These are phyloP conservation scores for Xylariaceae sp. DNA, from an alignment of 2,329 filamentous ascomycete species.

Conservation along the genomic window DNA sequence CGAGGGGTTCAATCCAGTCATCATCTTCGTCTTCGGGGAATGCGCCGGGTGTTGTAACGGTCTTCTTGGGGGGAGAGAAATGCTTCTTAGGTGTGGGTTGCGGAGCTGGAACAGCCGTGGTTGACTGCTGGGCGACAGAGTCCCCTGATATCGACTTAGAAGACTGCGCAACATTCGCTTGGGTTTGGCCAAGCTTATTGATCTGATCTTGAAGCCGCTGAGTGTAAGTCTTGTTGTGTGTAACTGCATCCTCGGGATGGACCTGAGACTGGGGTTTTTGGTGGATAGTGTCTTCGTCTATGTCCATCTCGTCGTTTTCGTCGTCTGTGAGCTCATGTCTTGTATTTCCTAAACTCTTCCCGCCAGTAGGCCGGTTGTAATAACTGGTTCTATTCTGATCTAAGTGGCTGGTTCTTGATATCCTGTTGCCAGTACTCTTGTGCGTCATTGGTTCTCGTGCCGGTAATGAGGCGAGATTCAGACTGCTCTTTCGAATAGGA, in stretches of 20 bases:
- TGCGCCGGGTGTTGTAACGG: constrained; percentile 48
- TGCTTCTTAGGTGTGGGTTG: constrained; percentile 33
- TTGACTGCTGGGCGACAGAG: constrained; percentile 26
- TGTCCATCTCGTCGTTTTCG: constrained; percentile 40
- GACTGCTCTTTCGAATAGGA: constrained; percentile 83
- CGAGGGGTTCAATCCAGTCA: constrained; percentile 59
- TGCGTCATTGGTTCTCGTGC: constrained; percentile 86
- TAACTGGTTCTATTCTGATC: constrained; percentile 71
- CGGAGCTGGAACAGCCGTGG: constrained; percentile 22
- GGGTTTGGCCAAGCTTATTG: constrained; percentile 61
- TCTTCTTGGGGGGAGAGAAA: constrained; percentile 31
- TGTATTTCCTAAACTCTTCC: constrained; percentile 61
- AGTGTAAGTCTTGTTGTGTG: constrained; percentile 86
- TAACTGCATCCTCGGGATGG: constrained; percentile 46
- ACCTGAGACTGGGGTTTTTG: constrained; percentile 42
- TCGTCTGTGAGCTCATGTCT: constrained; percentile 35
- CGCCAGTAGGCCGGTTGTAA: constrained; percentile 67
- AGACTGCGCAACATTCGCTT: constrained; percentile 41
- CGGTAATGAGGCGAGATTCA: constrained; percentile 90
- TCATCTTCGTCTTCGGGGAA: constrained; percentile 59
- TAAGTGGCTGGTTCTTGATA: constrained; percentile 73
- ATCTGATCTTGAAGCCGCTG: constrained; percentile 92
- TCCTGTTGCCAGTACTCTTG: constrained; percentile 71
- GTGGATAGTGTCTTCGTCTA: constrained; percentile 41
- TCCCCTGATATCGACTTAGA: constrained; percentile 44